A percentile compares a stretch with the other conserved stretches of the same genome.
Conservation (phyloP, 108 stramenopile genomes). For the Bacterosira constricta region DNA sequence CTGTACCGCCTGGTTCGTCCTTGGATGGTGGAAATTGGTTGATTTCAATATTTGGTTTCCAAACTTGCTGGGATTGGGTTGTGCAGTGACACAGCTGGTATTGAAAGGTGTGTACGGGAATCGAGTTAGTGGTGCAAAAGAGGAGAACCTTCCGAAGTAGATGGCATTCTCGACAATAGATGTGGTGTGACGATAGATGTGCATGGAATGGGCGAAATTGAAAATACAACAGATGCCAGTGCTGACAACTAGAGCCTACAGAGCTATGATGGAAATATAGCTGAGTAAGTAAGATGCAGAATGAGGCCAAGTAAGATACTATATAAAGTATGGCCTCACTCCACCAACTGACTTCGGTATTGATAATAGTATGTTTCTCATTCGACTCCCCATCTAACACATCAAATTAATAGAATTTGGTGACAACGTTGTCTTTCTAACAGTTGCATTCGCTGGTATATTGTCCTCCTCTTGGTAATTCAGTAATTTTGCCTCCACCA, state of each 20-base stretch:
- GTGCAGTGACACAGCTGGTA: constrained; percentile 64
- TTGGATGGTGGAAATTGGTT: constrained; percentile 63
- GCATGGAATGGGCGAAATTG: constrained; percentile 1
- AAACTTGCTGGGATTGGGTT: constrained; percentile 75
- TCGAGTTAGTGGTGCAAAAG: background rate
- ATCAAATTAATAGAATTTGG: too few species aligned
- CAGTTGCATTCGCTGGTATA: too few species aligned
- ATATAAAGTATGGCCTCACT: too few species aligned
- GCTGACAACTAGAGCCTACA: background rate
- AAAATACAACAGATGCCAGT: background rate
- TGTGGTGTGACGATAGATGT: background rate
- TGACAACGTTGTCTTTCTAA: too few species aligned
- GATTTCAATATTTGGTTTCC: constrained; percentile 84
- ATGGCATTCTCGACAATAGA: constrained; percentile 1
- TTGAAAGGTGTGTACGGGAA: constrained; percentile 68
- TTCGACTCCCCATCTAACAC: too few species aligned
- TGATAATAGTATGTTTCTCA: too few species aligned
- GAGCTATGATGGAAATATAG: background rate
- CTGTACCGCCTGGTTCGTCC: constrained; percentile 71
- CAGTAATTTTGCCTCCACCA: too few species aligned
- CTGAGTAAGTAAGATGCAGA: background rate
- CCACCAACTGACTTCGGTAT: too few species aligned
- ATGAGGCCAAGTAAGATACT: too few species aligned
- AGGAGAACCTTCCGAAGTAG: background rate
- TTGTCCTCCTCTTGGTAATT: too few species aligned